phyloP scores from a whole-genome alignment of 2,329 filamentous ascomycete genomes.

The Colletotrichum sp. region DNA sequence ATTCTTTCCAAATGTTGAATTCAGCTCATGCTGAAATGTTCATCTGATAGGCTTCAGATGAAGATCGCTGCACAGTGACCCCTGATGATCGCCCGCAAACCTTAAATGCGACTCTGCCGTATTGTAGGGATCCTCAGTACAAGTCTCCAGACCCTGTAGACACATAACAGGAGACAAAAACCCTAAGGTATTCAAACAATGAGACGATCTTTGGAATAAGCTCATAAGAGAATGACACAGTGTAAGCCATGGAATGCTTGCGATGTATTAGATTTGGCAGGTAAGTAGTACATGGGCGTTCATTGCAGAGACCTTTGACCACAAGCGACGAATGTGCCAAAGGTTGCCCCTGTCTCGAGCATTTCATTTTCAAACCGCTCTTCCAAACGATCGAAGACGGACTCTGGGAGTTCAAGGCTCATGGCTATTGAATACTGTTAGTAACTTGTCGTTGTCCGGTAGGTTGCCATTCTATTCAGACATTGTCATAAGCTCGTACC shows the following conservation, averaged over 20 bases:
- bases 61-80: not conserved
- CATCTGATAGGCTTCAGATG: not conserved
- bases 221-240: not conserved
- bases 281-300: not conserved
- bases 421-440: not conserved
- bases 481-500: not conserved
- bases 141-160: fast-evolving
- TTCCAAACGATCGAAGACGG: not conserved
- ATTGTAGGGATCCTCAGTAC: not conserved
- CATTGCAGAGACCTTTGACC: not conserved
- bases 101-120: not conserved
- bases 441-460: fast-evolving
- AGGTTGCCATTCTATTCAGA: not conserved
- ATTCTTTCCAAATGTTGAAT: no score
- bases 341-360: not conserved
- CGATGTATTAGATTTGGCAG: not conserved
- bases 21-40: not conserved
- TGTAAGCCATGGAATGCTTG: not conserved
- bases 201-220: no score
- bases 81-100: not conserved
- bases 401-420: not conserved
- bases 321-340: not conserved
- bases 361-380: not conserved
- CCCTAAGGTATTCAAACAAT: no score
- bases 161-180: not conserved